Evolutionary conservation across 2,329 filamentous ascomycete species (phyloP).

Genomic region (Diaporthe vexans): DNA sequence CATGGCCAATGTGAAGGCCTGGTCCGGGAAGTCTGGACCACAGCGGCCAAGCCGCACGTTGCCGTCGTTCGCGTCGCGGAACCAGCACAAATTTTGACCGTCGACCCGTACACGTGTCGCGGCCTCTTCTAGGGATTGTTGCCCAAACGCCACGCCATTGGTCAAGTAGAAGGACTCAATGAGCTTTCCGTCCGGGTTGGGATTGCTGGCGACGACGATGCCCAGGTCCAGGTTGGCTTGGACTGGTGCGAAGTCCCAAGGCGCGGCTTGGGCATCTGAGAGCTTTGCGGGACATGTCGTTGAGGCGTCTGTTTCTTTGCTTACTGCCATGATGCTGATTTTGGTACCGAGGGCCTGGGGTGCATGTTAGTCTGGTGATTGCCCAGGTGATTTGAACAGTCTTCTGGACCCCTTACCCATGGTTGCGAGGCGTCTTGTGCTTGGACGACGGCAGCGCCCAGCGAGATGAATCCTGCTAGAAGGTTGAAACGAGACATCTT

Average conservation of each 20-base stretch:
- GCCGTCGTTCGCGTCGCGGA: not conserved
- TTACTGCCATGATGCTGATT: not conserved
- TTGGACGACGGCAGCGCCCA: not conserved
- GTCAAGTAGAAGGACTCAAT: conserved; percentile 6
- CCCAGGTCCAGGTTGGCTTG: not conserved
- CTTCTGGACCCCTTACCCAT: not conserved
- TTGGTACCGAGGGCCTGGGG: not conserved
- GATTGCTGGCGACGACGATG: conserved; percentile 1
- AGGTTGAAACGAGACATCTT: conserved; percentile 5
- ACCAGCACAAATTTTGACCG: not conserved
- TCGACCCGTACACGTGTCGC: not conserved
- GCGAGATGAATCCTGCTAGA: not conserved
- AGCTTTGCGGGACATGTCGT: not conserved
- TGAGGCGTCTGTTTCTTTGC: not conserved
- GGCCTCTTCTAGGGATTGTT: not conserved
- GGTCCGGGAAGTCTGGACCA: not conserved
- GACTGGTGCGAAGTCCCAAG: not conserved
- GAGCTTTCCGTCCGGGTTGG: not conserved
- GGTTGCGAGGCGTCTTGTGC: not conserved
- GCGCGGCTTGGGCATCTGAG: not conserved
- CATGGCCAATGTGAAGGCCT: not conserved
- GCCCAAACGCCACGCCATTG: not conserved
- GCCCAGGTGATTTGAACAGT: not conserved
- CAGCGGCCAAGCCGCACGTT: not conserved
- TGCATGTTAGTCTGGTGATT: not conserved